phyloP scores from a whole-genome alignment of 768 basidiomycete genomes.

The Gloeopeniophorella convolvens region DNA sequence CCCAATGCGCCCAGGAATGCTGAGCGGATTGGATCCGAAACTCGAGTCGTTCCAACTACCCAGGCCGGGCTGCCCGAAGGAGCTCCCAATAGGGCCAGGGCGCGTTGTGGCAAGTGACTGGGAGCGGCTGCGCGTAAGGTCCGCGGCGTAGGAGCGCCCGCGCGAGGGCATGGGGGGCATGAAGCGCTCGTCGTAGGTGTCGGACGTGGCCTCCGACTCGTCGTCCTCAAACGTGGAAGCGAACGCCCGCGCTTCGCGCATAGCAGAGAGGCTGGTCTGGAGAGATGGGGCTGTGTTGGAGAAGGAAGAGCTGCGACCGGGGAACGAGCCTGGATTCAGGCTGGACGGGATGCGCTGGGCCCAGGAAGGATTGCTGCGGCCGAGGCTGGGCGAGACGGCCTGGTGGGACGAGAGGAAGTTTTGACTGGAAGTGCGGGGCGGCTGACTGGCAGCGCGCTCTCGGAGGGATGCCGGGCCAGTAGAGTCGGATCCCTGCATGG shows the following conservation, averaged over 20 bases:
- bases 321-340: conserved; percentile 43
- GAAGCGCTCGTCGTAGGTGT: conserved; percentile 42
- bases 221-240: conserved; percentile 79
- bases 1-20: conserved; percentile 50
- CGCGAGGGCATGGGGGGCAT: conserved; percentile 38
- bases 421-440: conserved; percentile 48
- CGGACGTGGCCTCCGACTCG: conserved; percentile 58
- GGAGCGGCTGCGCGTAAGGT: conserved; percentile 66
- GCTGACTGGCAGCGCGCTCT: conserved; percentile 67
- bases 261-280: conserved; percentile 53
- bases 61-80: conserved; percentile 33
- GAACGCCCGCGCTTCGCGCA: conserved; percentile 59
- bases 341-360: conserved; percentile 37
- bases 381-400: conserved; percentile 39
- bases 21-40: conserved; percentile 47
- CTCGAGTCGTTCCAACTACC: conserved; percentile 56
- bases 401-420: conserved; percentile 40
- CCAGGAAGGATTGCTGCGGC: conserved; percentile 42
- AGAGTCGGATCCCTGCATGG: conserved; percentile 35
- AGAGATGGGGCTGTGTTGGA: conserved; percentile 40
- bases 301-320: conserved; percentile 65
- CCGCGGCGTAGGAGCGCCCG: conserved; percentile 55
- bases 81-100: conserved; percentile 47
- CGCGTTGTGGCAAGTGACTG: conserved; percentile 66
- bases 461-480: conserved; percentile 39